Evolutionary conservation across 2,329 filamentous ascomycete genomes (phyloP), one percentile per base, ranked within the genome.

Genomic region (Sporothrix luriei): DNA sequence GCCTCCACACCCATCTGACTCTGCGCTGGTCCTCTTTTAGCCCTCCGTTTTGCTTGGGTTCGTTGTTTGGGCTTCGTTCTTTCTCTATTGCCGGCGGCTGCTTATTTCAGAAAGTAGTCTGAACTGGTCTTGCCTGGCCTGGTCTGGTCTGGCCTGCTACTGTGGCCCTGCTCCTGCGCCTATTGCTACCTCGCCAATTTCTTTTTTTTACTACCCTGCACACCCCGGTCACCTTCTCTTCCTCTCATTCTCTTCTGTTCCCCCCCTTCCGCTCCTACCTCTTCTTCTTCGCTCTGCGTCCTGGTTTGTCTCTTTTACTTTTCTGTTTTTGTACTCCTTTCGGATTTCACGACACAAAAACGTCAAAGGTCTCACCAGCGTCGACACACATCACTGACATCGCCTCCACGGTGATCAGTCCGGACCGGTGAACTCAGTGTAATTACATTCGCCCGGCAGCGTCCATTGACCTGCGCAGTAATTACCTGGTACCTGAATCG

Each of bases 201-300:
- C 66, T 51, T 68, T 61, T 61, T 68, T 68, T 38, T 61, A 49
- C 66, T 67, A 54, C 49, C 46, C 64, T 66, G 29, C 21, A 66
- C 64, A 48, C 64, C 64, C 64, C 64, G 43, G 46, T 66, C 49
- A 16, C 11, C 21, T 48, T 40, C 24, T 57, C 51, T 26, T 67
- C 33, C 33, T 52, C 64, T 52, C 52, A 43, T 29, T 54, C 64
- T 66, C 49, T 16, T 46, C n/a, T 40, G 54, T 43, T 46, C 57
- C 48, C 51, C 65, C 49, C 49, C 40, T 57, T 67, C 51, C 40
- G 24, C 65, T 57, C 38, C 33, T 33, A 33, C 33, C 33, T n/a
- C n/a, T n/a, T 40, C 38, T 10, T 40, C 38, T 40, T 40, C 10
- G 38, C 38, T 40, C 38, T 40, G 38, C 10, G 5, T 40, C 38